Conservation (phyloP, 179 eudicot species). For the Camellia oleifera region DNA sequence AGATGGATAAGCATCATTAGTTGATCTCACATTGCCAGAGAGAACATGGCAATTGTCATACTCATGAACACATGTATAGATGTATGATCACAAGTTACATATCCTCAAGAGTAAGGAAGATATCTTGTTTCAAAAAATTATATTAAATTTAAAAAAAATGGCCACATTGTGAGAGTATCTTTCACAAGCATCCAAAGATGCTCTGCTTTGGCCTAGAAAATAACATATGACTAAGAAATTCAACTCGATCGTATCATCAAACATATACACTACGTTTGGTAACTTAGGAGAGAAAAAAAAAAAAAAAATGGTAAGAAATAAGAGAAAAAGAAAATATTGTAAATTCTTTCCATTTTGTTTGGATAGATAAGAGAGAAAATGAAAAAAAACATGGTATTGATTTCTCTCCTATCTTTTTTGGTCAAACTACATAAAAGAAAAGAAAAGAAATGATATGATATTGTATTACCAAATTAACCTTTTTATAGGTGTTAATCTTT, state of each 20-base stretch:
- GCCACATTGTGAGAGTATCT: not conserved
- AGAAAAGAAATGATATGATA: too few species aligned
- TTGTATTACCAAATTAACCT: too few species aligned
- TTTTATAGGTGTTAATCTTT: too few species aligned
- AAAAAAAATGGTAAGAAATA: too few species aligned
- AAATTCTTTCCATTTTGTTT: too few species aligned
- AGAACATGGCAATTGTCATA: not conserved
- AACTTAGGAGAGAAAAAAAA: too few species aligned
- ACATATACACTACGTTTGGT: not conserved
- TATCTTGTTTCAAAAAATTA: not conserved
- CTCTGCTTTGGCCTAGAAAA: not conserved
- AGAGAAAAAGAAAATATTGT: too few species aligned
- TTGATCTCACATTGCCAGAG: constrained; percentile 14
- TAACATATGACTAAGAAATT: not conserved
- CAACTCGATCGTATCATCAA: not conserved
- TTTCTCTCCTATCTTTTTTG: too few species aligned
- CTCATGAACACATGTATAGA: not conserved
- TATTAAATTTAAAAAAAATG: not conserved
- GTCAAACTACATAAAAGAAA: too few species aligned
- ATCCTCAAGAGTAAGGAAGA: not conserved
- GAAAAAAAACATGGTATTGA: too few species aligned
- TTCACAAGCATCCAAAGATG: constrained; percentile 10
- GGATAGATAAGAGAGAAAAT: too few species aligned
- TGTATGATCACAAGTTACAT: not conserved
- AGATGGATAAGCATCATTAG: constrained; percentile 29